Conservation (phyloP, 495 filamentous ascomycete species). For the Penicillium argentinense region DNA sequence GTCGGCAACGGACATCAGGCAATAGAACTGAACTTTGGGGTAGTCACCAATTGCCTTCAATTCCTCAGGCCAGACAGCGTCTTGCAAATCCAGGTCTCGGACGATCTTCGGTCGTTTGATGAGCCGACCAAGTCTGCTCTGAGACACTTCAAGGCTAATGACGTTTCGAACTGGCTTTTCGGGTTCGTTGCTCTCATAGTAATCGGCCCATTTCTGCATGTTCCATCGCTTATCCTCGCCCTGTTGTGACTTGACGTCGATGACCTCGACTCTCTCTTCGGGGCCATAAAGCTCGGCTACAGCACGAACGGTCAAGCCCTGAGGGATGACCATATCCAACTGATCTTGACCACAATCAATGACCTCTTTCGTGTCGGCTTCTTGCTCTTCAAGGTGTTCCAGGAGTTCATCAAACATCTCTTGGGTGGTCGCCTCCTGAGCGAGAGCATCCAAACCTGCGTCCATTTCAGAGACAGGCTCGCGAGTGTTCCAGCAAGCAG, state of each 20-base stretch:
- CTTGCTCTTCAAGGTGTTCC: slow-evolving; percentile 37
- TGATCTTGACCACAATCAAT: slow-evolving; percentile 63
- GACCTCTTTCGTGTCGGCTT: slow-evolving; percentile 44
- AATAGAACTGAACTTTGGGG: slow-evolving; percentile 70
- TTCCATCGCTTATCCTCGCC: slow-evolving; percentile 69
- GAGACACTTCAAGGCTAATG: slow-evolving; percentile 74
- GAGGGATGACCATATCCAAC: slow-evolving; percentile 73
- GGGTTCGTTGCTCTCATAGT: slow-evolving; percentile 65
- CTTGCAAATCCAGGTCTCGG: slow-evolving; percentile 69
- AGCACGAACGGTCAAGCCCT: slow-evolving; percentile 62
- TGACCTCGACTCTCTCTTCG: slow-evolving; percentile 67
- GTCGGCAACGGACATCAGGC: slow-evolving; percentile 76
- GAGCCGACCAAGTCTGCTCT: slow-evolving; percentile 62
- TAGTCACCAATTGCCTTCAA: slow-evolving; percentile 55
- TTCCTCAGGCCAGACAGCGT: slow-evolving; percentile 69
- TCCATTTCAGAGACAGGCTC: slow-evolving; percentile 31
- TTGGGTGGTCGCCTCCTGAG: slow-evolving; percentile 37
- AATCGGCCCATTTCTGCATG: slow-evolving; percentile 71
- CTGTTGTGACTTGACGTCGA: slow-evolving; percentile 75
- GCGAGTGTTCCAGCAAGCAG: slow-evolving; percentile 63
- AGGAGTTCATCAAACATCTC: slow-evolving; percentile 51
- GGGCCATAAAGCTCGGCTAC: slow-evolving; percentile 68
- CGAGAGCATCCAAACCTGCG: slow-evolving; percentile 32
- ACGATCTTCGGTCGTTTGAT: slow-evolving; percentile 70
- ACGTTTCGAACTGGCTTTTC: slow-evolving; percentile 68